phyloP scores from a whole-genome alignment of 331 rosid genomes.

The Pyrus hybrid region DNA sequence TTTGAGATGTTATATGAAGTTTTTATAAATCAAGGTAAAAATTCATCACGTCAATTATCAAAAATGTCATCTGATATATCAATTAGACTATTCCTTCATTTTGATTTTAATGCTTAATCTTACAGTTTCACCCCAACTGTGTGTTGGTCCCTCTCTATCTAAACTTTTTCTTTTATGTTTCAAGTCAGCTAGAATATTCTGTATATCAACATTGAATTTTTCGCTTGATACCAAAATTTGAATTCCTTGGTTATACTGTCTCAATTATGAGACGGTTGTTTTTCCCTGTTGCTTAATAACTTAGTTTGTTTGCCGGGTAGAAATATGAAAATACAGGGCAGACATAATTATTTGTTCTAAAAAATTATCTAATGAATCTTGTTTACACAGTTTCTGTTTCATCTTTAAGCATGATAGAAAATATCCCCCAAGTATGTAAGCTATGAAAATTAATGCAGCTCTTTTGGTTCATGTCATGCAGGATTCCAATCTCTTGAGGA shows the following conservation, averaged over 20 bases:
- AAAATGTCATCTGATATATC: neutral
- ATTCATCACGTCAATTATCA: neutral
- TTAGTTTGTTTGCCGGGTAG: neutral
- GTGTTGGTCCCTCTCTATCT: neutral
- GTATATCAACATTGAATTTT: neutral
- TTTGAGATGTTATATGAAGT: constrained; percentile 59
- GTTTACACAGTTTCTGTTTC: neutral
- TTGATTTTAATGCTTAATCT: neutral
- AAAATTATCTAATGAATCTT: neutral
- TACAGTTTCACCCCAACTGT: neutral
- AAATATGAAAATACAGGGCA: neutral
- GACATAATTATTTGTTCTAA: neutral
- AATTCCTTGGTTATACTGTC: neutral
- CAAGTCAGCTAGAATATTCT: neutral
- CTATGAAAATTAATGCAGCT: constrained; percentile 18
- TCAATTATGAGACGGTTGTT: neutral
- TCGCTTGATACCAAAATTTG: neutral
- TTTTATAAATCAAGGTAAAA: constrained; percentile 69
- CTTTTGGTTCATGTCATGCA: constrained; percentile 33
- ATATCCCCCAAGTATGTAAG: neutral
- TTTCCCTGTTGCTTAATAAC: neutral
- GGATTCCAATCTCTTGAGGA: constrained; percentile 86
- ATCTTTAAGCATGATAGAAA: constrained; percentile 1
- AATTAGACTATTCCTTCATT: neutral
- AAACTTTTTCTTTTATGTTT: neutral